A percentile compares a stretch with the other conserved stretches of the same genome.
Conservation (phyloP, 176 grass and related monocot genomes). For the Juncus effusus region DNA sequence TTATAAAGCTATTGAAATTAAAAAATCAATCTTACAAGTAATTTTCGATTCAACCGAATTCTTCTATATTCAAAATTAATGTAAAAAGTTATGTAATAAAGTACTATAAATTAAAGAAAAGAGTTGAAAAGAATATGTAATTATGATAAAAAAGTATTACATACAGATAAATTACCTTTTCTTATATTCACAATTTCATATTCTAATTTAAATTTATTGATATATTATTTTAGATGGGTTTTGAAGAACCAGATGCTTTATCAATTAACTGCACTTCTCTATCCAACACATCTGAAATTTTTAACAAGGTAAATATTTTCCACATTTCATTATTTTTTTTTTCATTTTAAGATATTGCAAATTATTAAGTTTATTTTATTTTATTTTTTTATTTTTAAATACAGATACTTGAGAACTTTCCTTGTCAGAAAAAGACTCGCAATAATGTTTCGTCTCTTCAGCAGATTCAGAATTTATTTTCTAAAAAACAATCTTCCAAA, state of each 20-base stretch:
- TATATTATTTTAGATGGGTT: conserved; percentile 38
- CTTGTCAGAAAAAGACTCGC: conserved; percentile 33
- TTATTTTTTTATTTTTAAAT: conserved; percentile 30
- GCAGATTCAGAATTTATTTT: conserved; percentile 69
- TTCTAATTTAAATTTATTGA: conserved; percentile 1
- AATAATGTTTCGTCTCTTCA: conserved; percentile 51
- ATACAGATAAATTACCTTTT: too few species aligned
- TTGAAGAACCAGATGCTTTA: conserved; percentile 59
- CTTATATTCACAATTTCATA: neutral
- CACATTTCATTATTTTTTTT: neutral
- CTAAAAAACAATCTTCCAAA: conserved; percentile 40
- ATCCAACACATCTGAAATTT: conserved; percentile 63
- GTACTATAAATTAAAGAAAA: too few species aligned
- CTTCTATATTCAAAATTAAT: too few species aligned
- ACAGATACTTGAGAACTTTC: conserved; percentile 72
- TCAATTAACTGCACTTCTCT: conserved; percentile 85
- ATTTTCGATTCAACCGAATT: too few species aligned
- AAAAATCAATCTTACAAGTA: too few species aligned
- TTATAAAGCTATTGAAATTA: too few species aligned
- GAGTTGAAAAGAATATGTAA: too few species aligned
- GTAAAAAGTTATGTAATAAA: too few species aligned
- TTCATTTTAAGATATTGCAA: neutral
- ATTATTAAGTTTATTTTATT: conserved; percentile 2
- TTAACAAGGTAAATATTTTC: conserved; percentile 55
- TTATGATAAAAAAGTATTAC: too few species aligned